These are phyloP conservation scores for Penicillium cinerascens DNA, from an alignment of 495 filamentous ascomycete species.

Conservation along the genomic window DNA sequence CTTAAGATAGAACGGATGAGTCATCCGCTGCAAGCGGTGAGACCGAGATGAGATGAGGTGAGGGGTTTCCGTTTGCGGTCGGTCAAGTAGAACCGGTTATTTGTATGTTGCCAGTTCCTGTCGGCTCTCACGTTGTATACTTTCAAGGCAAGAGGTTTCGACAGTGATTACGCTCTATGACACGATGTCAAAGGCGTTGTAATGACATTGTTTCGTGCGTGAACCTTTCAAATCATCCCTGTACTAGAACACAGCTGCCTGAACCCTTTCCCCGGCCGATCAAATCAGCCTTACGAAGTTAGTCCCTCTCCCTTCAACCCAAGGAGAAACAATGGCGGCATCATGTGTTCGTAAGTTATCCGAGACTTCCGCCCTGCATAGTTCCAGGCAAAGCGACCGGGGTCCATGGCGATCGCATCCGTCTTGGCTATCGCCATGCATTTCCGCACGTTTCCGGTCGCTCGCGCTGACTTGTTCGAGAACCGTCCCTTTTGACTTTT, in stretches of 20 bases:
- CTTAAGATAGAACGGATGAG: conserved; percentile 8
- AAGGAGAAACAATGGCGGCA: neutral
- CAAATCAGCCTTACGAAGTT: conserved; percentile 2
- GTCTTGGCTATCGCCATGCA: conserved; percentile 12
- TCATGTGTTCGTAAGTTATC: conserved; percentile 22
- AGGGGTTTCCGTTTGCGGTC: neutral
- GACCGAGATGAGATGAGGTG: too few relatives aligned
- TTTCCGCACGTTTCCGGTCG: conserved; percentile 30
- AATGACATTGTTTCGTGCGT: too few relatives aligned
- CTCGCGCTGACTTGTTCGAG: conserved; percentile 16
- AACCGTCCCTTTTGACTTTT: conserved; percentile 3
- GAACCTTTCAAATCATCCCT: neutral
- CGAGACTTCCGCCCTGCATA: conserved; percentile 15
- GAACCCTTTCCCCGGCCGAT: neutral
- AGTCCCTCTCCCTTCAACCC: neutral
- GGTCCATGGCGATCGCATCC: conserved; percentile 14
- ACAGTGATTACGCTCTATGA: neutral
- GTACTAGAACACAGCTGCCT: neutral
- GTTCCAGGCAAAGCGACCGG: neutral
- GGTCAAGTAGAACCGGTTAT: neutral
- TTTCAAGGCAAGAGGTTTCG: neutral
- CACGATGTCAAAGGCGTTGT: neutral
- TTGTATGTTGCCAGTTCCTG: neutral
- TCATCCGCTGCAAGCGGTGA: conserved; percentile 10
- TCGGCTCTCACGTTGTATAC: neutral